phyloP scores from a whole-genome alignment of 768 basidiomycete species.

The Mycena polygramma region DNA sequence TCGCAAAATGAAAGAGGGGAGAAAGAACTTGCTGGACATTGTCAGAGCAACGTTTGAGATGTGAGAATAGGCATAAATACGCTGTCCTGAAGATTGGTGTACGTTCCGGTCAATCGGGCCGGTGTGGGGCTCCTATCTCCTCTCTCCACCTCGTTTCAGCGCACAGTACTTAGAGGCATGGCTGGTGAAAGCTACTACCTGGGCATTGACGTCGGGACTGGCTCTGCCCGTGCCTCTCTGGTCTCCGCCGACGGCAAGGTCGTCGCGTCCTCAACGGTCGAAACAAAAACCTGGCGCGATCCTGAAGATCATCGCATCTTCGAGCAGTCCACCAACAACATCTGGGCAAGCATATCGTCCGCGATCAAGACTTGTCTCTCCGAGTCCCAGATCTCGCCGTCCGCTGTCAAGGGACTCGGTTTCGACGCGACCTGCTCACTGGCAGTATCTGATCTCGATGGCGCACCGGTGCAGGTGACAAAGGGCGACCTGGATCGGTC shows the following conservation, averaged over 20 bases:
- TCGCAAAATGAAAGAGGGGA: too few species aligned
- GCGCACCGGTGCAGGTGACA: conserved; percentile 82
- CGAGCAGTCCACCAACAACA: conserved; percentile 93
- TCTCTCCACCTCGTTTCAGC: too few species aligned
- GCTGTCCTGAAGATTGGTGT: too few species aligned
- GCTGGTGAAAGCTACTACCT: conserved; percentile 66
- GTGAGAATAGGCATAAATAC: too few species aligned
- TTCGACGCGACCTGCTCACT: conserved; percentile 98
- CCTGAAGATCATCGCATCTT: conserved; percentile 90
- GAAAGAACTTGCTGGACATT: too few species aligned
- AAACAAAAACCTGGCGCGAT: conserved; percentile 90
- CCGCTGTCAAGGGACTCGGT: conserved; percentile 85
- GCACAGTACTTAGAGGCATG: conserved; percentile 43
- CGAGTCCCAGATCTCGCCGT: conserved; percentile 66
- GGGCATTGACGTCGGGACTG: conserved; percentile 91
- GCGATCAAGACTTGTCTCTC: conserved; percentile 75
- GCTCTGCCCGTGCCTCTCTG: conserved; percentile 90
- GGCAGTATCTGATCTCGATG: conserved; percentile 83
- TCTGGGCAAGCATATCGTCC: conserved; percentile 80
- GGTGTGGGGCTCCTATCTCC: too few species aligned
- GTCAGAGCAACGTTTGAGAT: too few species aligned
- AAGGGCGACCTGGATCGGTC: conserved; percentile 72
- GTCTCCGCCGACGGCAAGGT: conserved; percentile 77
- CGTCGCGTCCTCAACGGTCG: conserved; percentile 82
- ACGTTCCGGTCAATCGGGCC: background rate